Evolutionary conservation across 352 stramenopile genomes (phyloP), one percentile per base, ranked within the genome.

Genomic region (Pythium folliculosum): DNA sequence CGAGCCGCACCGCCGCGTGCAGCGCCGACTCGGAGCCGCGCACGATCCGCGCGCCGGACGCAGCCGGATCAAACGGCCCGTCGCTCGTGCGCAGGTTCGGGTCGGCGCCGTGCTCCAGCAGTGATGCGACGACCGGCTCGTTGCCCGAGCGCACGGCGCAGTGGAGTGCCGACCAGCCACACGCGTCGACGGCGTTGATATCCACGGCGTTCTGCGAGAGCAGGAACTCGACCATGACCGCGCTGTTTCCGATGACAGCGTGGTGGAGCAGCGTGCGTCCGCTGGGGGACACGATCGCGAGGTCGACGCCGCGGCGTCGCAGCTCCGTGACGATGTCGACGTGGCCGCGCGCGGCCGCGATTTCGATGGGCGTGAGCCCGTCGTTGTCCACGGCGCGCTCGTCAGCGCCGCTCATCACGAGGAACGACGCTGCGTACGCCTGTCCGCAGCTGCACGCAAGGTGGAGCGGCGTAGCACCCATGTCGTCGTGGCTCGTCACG

Each of bases 291-390:
- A n/a, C n/a, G n/a, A n/a, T n/a, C n/a, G n/a, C n/a, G n/a, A n/a
- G n/a, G n/a, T n/a, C n/a, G 22, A 69, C 76, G 23, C 75, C 73
- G 30, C 81, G 65, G 19, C 75, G 56, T 5, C 65, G 62, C 22
- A 87, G 62, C 38, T 74, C 75, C 12, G 64, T 53, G 10, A 85
- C 73, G 17, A 83, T 52, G 5, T 77, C 68, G 2, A 70, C 79
- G 2, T 63, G 70, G n/a, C n/a, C n/a, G n/a, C n/a, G n/a, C n/a
- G n/a, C n/a, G n/a, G n/a, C n/a, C n/a, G 12, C 77, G 75, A n/a
- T n/a, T n/a, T n/a, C n/a, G n/a, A n/a, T n/a, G n/a, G n/a, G n/a
- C n/a, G n/a, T n/a, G n/a, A n/a, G n/a, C n/a, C n/a, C n/a, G 9
- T 82, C 67, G 17, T 60, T 45, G 44, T 84, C 74, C 2, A 40